phyloP scores from a whole-genome alignment of 352 stramenopile genomes.

The Phytophthora sp. region DNA sequence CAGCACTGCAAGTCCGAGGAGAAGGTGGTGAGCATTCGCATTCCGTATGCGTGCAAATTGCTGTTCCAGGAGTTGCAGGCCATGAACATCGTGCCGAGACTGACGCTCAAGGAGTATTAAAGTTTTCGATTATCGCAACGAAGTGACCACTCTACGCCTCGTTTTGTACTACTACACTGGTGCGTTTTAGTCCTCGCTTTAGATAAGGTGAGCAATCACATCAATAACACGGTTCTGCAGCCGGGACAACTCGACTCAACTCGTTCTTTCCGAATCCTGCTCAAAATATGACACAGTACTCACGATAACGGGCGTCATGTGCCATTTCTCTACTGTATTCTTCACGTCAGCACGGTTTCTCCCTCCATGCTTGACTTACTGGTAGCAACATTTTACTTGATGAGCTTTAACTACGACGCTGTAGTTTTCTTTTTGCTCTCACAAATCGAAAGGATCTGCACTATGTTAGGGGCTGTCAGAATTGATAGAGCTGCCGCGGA shows the following conservation, averaged over 20 bases:
- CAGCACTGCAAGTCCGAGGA: constrained; percentile 98
- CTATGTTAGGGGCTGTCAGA: too few species aligned
- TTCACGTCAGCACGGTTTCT: too few species aligned
- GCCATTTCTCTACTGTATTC: too few species aligned
- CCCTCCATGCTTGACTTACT: too few species aligned
- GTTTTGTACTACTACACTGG: constrained; percentile 30
- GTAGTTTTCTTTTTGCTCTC: too few species aligned
- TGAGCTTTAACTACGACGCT: too few species aligned
- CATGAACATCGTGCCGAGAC: constrained; percentile 99
- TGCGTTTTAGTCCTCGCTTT: constrained; percentile 31
- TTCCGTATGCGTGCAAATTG: constrained; percentile 99
- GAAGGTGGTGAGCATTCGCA: constrained; percentile 96
- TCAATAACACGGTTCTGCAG: constrained; percentile 32
- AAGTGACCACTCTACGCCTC: constrained; percentile 18
- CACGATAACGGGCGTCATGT: too few species aligned
- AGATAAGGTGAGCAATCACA: constrained; percentile 24
- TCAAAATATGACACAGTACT: too few species aligned
- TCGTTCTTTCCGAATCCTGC: not conserved
- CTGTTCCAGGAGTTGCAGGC: constrained; percentile 97
- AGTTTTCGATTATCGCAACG: constrained; percentile 12
- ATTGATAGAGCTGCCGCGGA: too few species aligned
- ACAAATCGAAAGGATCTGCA: too few species aligned
- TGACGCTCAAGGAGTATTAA: constrained; percentile 96
- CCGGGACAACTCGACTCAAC: not conserved
- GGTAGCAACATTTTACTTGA: too few species aligned